These are phyloP conservation scores for Mycena amicta DNA, from an alignment of 768 basidiomycete genomes.

Conservation along the genomic window DNA sequence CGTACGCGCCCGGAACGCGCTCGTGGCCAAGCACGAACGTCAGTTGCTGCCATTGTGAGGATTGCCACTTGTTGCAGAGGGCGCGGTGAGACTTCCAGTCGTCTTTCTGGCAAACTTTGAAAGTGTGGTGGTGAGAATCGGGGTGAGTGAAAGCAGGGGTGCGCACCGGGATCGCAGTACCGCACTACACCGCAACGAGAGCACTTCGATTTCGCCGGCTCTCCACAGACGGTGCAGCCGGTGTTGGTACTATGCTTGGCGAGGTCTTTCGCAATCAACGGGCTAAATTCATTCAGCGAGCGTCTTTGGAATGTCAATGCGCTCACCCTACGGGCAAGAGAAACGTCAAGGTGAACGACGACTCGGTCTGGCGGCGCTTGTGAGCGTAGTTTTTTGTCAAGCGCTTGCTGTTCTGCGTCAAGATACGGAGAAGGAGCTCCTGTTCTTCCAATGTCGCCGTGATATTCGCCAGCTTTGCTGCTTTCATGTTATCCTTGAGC, in stretches of 20 bases:
- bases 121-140: neutral
- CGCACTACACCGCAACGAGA: neutral
- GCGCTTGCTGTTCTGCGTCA: constrained; percentile 6
- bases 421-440: constrained; percentile 4
- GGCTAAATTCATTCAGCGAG: neutral
- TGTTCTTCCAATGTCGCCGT: constrained; percentile 6
- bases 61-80: neutral
- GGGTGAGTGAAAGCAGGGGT: neutral
- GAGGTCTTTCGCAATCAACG: constrained; percentile 2
- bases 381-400: neutral
- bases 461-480: neutral
- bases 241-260: constrained; percentile 7
- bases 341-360: neutral
- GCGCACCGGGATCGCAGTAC: constrained; percentile 4
- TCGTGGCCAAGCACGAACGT: neutral
- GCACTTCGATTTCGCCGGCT: constrained; percentile 3
- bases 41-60: constrained; percentile 2
- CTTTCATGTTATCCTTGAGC: neutral
- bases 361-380: neutral
- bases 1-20: neutral
- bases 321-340: constrained; percentile 8
- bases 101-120: neutral
- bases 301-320: neutral
- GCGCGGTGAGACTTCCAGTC: constrained; percentile 8
- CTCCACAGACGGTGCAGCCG: constrained; percentile 9